A percentile compares a stretch with the other conserved stretches of the same genome.
These are phyloP conservation scores for Lentithecium fluviatile DNA, from an alignment of 495 filamentous ascomycete genomes.

Conservation along the genomic window DNA sequence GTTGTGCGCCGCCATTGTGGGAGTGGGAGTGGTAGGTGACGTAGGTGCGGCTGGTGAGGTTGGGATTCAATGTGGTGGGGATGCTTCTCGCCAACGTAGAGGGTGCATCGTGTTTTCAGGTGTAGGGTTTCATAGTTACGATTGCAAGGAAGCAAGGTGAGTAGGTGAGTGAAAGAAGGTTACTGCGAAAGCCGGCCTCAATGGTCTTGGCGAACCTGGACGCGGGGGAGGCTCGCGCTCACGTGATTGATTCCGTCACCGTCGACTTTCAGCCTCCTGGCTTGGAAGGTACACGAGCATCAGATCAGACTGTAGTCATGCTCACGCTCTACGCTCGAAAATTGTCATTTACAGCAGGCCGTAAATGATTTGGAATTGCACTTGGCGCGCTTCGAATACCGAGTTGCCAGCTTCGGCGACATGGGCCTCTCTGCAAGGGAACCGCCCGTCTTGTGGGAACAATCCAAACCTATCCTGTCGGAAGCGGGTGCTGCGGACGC, in stretches of 20 bases:
- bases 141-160: neutral
- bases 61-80: neutral
- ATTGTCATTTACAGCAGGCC: too few species aligned
- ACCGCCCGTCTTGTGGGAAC: too few species aligned
- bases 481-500: neutral
- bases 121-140: neutral
- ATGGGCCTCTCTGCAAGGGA: neutral
- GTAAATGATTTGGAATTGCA: too few species aligned
- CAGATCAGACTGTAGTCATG: too few species aligned
- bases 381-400: too few species aligned
- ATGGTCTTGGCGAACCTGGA: too few species aligned
- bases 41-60: neutral
- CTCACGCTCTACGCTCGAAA: too few species aligned
- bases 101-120: neutral
- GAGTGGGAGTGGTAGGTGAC: neutral
- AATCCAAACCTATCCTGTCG: neutral
- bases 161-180: too few species aligned
- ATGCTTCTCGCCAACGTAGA: too few species aligned
- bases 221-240: constrained; percentile 5
- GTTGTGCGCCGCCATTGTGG: constrained; percentile 5
- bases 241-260: constrained; percentile 5
- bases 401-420: neutral
- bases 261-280: too few species aligned
- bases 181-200: too few species aligned
- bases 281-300: too few species aligned